Evolutionary conservation across 176 grass and related monocot species (phyloP), one percentile per base, ranked within the genome.

Genomic region (Rhynchospora breviuscula): DNA sequence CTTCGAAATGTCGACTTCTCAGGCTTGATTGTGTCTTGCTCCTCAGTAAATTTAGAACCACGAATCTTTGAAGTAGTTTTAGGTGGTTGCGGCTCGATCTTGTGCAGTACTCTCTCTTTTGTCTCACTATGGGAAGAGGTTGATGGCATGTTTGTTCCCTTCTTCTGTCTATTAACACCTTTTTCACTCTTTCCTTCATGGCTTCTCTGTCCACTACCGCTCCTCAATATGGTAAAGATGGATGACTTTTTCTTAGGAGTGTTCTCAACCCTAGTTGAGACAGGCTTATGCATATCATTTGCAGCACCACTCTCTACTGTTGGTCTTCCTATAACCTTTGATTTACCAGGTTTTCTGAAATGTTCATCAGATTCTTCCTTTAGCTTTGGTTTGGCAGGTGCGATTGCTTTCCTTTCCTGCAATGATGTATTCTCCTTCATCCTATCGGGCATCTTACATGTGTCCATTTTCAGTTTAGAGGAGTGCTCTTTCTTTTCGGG

Each of bases 1-100:
- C 89, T 89, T 79, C 71, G 84, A 74, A 88, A 94, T 65, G 0
- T 84, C 73, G 71, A 85, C 18, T 80, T 91, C 84, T 89, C 86
- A 87, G 85, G 59, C 11, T 4, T 67, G 10, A 1, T 66, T 44
- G 1, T 60, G 86, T 89, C 89, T 89, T 23, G 67, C 22, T 52
- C 91, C 85, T 1, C 89, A 78, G 4, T 59, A 18, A 53, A 89
- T 74, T 53, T 68, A 71, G 87, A 85, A 66, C 66, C 87, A 85
- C 70, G 83, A 60, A 3, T 9, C 79, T 68, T 86, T 44, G 43
- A 79, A 88, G 54, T 89, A 69, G 45, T 51, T 75, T 75, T 33
- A 65, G 85, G 17, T 85, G 82, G 4, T 71, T 91, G 84, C 40
- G 78, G 49, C 0, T 72, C 73, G 0, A 81, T 75, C 85, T 81